phyloP scores from a whole-genome alignment of 2,329 filamentous ascomycete species.

The Dichotomopilus funicola region DNA sequence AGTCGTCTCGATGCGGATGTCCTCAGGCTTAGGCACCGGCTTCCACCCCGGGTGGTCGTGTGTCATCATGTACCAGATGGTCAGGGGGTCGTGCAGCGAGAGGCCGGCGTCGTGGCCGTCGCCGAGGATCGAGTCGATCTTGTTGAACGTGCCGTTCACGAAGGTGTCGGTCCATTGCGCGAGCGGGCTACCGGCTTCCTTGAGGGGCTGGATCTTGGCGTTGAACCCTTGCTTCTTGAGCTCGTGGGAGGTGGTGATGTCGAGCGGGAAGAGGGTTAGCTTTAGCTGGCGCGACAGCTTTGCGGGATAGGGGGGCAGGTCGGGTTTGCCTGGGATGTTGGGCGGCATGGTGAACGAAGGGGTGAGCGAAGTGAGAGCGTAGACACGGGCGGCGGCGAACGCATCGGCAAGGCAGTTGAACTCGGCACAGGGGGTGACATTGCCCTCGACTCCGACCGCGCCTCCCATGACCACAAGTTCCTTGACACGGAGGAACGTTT shows the following conservation, averaged over 20 bases:
- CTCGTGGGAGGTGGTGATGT: constrained; percentile 67
- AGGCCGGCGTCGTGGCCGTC: constrained; percentile 53
- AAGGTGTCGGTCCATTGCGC: constrained; percentile 69
- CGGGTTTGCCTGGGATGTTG: constrained; percentile 42
- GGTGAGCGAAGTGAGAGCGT: constrained; percentile 65
- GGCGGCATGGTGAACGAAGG: constrained; percentile 78
- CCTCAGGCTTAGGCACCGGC: constrained; percentile 55
- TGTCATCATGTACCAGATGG: constrained; percentile 71
- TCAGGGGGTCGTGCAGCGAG: constrained; percentile 70
- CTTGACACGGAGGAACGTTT: constrained; percentile 81
- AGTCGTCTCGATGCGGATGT: constrained; percentile 80
- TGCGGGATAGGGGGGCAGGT: constrained; percentile 56
- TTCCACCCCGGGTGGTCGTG: constrained; percentile 53
- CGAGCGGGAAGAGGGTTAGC: constrained; percentile 66
- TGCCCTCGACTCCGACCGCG: constrained; percentile 70
- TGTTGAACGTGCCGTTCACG: constrained; percentile 61
- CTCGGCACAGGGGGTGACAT: constrained; percentile 78
- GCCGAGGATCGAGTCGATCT: constrained; percentile 57
- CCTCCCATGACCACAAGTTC: constrained; percentile 96
- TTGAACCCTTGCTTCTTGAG: constrained; percentile 56
- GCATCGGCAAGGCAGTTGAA: constrained; percentile 95
- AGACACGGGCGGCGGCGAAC: constrained; percentile 68
- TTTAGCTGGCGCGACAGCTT: constrained; percentile 57
- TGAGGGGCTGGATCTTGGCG: constrained; percentile 45
- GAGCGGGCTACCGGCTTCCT: constrained; percentile 61